phyloP scores from a whole-genome alignment of 805 yeast species.

The Barnettozyma salicaria region DNA sequence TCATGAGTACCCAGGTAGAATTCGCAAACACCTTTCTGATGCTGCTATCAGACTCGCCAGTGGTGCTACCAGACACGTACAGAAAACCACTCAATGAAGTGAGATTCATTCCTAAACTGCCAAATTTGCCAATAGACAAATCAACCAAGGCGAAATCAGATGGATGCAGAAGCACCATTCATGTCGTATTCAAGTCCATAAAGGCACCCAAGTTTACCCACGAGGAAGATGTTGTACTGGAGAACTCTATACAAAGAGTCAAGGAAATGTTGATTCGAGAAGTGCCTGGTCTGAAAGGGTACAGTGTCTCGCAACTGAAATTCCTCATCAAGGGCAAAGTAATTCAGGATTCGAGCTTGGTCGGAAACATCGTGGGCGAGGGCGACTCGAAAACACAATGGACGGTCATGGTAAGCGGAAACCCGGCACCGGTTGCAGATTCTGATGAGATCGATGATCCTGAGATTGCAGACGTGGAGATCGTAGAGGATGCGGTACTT shows the following conservation, averaged over 20 bases:
- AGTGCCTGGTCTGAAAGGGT: slow-evolving; percentile 27
- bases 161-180: slow-evolving; percentile 1
- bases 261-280: slow-evolving; percentile 25
- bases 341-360: slow-evolving; percentile 43
- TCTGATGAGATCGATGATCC: slow-evolving; percentile 2
- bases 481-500: slow-evolving; percentile 7
- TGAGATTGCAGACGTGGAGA: neutral
- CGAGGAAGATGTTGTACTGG: slow-evolving; percentile 20
- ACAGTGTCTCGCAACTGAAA: slow-evolving; percentile 38
- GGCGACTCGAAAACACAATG: slow-evolving; percentile 35
- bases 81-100: slow-evolving; percentile 32
- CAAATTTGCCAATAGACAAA: slow-evolving; percentile 39
- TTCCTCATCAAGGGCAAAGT: slow-evolving; percentile 59
- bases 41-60: slow-evolving; percentile 15
- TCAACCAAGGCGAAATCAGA: slow-evolving; percentile 14
- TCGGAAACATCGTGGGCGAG: slow-evolving; percentile 24
- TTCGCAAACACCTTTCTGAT: slow-evolving; percentile 19
- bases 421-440: neutral
- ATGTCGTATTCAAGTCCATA: slow-evolving; percentile 53
- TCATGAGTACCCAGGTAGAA: slow-evolving; percentile 10
- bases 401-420: slow-evolving; percentile 33
- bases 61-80: slow-evolving; percentile 23
- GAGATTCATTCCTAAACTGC: slow-evolving; percentile 35
- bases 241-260: slow-evolving; percentile 30
- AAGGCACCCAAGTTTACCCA: slow-evolving; percentile 63